These are phyloP conservation scores for Phyllosticta capitalensis DNA, from an alignment of 2,329 filamentous ascomycete species.

Conservation along the genomic window DNA sequence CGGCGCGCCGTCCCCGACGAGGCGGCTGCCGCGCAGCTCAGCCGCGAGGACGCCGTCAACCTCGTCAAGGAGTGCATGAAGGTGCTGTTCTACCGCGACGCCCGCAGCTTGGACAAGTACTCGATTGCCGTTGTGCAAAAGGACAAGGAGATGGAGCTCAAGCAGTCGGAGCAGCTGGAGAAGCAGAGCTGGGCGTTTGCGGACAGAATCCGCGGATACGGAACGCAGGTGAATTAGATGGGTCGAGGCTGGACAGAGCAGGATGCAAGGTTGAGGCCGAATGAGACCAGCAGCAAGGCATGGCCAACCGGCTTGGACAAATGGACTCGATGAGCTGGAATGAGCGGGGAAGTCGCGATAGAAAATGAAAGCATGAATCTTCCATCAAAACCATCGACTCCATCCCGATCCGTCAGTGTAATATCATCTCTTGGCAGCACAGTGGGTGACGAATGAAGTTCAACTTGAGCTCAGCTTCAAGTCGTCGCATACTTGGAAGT, in stretches of 20 bases:
- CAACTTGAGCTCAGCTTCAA: too few species aligned
- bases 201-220: constrained; percentile 88
- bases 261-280: not conserved
- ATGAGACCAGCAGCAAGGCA: not conserved
- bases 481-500: too few species aligned
- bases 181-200: constrained; percentile 98
- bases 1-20: constrained; percentile 78
- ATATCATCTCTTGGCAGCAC: too few species aligned
- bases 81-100: constrained; percentile 95
- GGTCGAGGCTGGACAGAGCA: not conserved
- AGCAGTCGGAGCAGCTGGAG: constrained; percentile 80
- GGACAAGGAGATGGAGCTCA: constrained; percentile 68
- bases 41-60: constrained; percentile 67
- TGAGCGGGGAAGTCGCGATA: not conserved
- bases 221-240: constrained; percentile 53
- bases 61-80: constrained; percentile 93
- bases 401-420: too few species aligned
- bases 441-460: too few species aligned
- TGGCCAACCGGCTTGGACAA: not conserved
- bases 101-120: constrained; percentile 82
- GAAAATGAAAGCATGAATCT: not conserved
- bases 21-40: constrained; percentile 60
- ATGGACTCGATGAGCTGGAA: not conserved
- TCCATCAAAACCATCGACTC: too few species aligned
- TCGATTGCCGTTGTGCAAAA: constrained; percentile 84